A percentile compares a stretch with the other conserved stretches of the same genome.
Conservation (phyloP, 192 early-diverging fungal genomes). For the Entomortierella lignicola region DNA sequence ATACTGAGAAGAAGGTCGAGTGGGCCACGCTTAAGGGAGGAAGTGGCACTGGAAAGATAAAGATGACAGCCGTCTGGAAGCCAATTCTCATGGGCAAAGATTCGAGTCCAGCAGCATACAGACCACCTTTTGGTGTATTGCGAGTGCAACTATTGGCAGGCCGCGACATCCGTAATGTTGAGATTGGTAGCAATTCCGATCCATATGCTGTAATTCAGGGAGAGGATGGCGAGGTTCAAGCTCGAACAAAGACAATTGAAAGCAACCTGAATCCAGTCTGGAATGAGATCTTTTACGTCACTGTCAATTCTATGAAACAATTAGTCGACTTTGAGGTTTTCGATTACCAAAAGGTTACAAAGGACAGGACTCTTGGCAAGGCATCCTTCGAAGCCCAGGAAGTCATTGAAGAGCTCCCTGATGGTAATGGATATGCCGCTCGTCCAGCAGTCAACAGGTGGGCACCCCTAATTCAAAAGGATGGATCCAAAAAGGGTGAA, state of each 20-base stretch:
- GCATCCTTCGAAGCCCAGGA: constrained; percentile 70
- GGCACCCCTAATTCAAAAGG: constrained; percentile 66
- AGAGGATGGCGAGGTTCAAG: constrained; percentile 60
- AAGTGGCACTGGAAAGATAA: constrained; percentile 52
- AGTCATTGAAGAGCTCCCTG: constrained; percentile 61
- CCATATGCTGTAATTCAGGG: constrained; percentile 85
- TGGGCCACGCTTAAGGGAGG: constrained; percentile 54
- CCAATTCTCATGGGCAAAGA: constrained; percentile 81
- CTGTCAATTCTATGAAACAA: constrained; percentile 81
- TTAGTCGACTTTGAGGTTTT: constrained; percentile 79
- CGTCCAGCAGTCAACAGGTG: constrained; percentile 45
- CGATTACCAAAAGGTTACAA: constrained; percentile 89
- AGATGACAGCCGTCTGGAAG: constrained; percentile 70
- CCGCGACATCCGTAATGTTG: constrained; percentile 84
- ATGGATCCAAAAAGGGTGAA: constrained; percentile 69
- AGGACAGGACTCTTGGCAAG: constrained; percentile 87
- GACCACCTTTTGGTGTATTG: constrained; percentile 81
- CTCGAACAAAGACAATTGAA: constrained; percentile 84
- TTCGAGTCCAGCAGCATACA: constrained; percentile 57
- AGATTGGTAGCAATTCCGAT: constrained; percentile 88
- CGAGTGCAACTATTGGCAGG: constrained; percentile 81
- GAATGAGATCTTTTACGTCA: constrained; percentile 89
- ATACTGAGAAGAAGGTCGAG: constrained; percentile 55
- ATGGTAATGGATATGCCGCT: constrained; percentile 27
- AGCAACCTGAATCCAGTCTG: constrained; percentile 89